A percentile compares a stretch with the other conserved stretches of the same genome.
Evolutionary conservation across 1,284 basidiomycete species (phyloP).

Genomic region (Retiboletus flavoniger): DNA sequence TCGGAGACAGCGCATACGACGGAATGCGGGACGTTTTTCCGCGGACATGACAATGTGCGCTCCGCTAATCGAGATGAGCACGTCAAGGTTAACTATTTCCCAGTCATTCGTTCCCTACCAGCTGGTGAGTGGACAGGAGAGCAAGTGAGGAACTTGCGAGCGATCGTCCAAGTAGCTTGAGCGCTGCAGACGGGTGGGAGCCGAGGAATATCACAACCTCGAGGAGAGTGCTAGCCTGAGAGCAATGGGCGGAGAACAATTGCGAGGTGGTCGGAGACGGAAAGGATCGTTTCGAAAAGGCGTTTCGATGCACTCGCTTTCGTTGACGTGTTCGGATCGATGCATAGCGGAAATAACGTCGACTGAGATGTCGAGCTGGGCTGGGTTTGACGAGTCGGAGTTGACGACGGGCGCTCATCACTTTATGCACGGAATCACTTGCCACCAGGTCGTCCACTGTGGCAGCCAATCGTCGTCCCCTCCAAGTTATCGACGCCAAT

Average conservation of each 20-base stretch:
- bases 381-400: neutral
- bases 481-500: constrained; percentile 5
- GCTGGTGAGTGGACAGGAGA: neutral
- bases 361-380: constrained; percentile 12
- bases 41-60: constrained; percentile 2
- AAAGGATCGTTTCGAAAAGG: neutral
- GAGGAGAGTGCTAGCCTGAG: neutral
- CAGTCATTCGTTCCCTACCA: neutral
- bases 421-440: neutral
- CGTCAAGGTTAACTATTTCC: neutral
- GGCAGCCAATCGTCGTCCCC: constrained; percentile 21
- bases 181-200: neutral
- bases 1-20: neutral
- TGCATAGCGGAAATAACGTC: constrained; percentile 11
- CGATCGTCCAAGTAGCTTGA: neutral
- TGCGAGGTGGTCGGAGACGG: constrained; percentile 4
- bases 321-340: constrained; percentile 3
- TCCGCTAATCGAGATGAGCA: constrained; percentile 1
- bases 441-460: neutral
- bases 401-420: neutral
- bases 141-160: neutral
- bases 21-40: neutral
- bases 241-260: neutral
- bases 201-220: neutral
- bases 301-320: neutral